These are phyloP conservation scores for Daldinia sp. DNA, from an alignment of 2,329 filamentous ascomycete genomes.

Conservation along the genomic window DNA sequence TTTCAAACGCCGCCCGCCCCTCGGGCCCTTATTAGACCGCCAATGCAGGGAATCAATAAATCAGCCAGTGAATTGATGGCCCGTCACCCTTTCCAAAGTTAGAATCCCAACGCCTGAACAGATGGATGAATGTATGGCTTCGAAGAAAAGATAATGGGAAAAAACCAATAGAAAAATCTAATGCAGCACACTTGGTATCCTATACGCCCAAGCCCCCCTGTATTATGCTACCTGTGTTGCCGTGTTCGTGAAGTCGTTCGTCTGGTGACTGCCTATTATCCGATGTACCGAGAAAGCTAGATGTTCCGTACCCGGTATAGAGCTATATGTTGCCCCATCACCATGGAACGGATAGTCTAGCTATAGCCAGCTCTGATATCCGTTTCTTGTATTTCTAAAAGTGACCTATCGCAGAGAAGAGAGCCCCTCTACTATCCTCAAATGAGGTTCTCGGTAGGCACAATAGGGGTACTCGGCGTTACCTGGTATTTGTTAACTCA, in stretches of 20 bases:
- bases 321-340: background rate
- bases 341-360: background rate
- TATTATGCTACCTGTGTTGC: background rate
- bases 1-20: conserved; percentile 14
- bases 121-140: background rate
- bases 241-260: conserved; percentile 5
- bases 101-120: background rate
- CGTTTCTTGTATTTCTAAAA: background rate
- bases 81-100: background rate
- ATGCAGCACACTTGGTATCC: conserved; percentile 8
- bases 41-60: background rate
- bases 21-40: background rate
- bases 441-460: conserved; percentile 35
- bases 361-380: background rate
- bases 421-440: conserved; percentile 12
- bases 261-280: background rate
- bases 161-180: background rate
- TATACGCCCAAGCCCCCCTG: conserved; percentile 2
- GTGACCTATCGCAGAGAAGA: background rate
- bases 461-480: conserved; percentile 34
- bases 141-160: background rate
- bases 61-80: background rate
- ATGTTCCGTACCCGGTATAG: background rate
- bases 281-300: background rate
- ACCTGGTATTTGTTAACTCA: conserved; percentile 26